These are phyloP conservation scores for Lentinula edodes DNA, from an alignment of 768 basidiomycete species.

Conservation along the genomic window DNA sequence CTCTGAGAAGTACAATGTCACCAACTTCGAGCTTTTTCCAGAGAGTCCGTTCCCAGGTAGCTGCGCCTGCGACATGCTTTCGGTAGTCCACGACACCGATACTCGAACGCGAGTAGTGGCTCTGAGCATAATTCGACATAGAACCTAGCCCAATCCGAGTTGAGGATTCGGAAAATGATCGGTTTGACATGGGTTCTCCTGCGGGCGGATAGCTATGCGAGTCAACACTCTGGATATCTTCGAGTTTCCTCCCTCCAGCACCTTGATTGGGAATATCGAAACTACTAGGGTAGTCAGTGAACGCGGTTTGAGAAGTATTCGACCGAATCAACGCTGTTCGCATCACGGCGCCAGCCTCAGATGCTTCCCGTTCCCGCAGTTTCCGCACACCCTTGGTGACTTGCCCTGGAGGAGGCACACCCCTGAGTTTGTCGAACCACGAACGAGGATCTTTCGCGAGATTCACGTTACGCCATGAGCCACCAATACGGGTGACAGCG, in stretches of 20 bases:
- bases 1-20: constrained; percentile 85
- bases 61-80: constrained; percentile 60
- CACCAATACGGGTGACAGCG: constrained; percentile 82
- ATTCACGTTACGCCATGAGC: constrained; percentile 86
- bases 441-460: constrained; percentile 70
- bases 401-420: constrained; percentile 64
- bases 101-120: constrained; percentile 48
- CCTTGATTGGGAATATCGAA: constrained; percentile 34
- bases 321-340: constrained; percentile 54
- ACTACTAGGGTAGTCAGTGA: constrained; percentile 26
- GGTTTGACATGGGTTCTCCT: constrained; percentile 26
- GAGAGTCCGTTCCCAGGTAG: constrained; percentile 89
- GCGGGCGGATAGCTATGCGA: constrained; percentile 61
- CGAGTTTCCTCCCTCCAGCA: constrained; percentile 47
- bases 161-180: constrained; percentile 30
- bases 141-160: constrained; percentile 33
- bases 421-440: constrained; percentile 71
- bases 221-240: constrained; percentile 66
- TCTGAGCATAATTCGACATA: constrained; percentile 37
- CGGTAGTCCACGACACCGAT: constrained; percentile 80
- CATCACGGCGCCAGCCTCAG: constrained; percentile 50
- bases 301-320: constrained; percentile 15
- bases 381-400: constrained; percentile 83
- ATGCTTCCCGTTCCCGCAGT: constrained; percentile 76
- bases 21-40: constrained; percentile 99